phyloP scores from a whole-genome alignment of 495 filamentous ascomycete species.

The Jackrogersella multiformis region DNA sequence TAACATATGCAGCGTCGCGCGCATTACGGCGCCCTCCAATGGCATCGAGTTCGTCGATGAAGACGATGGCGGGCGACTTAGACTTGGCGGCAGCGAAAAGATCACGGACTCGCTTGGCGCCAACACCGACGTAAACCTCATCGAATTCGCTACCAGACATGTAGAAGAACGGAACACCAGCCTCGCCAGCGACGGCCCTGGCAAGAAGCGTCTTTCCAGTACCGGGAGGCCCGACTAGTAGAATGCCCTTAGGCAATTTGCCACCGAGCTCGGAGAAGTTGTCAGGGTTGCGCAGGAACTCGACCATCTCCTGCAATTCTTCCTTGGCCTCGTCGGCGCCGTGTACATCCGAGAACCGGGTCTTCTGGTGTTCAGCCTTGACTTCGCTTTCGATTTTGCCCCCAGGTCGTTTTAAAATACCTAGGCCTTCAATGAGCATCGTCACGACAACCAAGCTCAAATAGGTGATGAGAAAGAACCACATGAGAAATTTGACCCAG shows the following conservation, averaged over 20 bases:
- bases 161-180: constrained; percentile 98
- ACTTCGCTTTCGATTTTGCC: constrained; percentile 78
- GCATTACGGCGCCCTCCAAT: constrained; percentile 95
- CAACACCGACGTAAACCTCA: constrained; percentile 97
- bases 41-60: constrained; percentile 97
- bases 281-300: constrained; percentile 92
- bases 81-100: constrained; percentile 87
- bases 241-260: constrained; percentile 94
- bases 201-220: constrained; percentile 98
- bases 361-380: constrained; percentile 87
- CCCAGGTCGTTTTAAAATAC: constrained; percentile 78
- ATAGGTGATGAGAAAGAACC: constrained; percentile 79
- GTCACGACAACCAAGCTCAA: constrained; percentile 77
- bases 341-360: constrained; percentile 92
- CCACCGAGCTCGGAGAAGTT: constrained; percentile 91
- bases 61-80: constrained; percentile 95
- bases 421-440: constrained; percentile 79
- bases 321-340: constrained; percentile 99
- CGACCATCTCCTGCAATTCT: constrained; percentile 94
- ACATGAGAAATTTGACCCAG: constrained; percentile 86
- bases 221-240: constrained; percentile 94
- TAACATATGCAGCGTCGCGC: constrained; percentile 92
- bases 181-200: constrained; percentile 94
- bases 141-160: constrained; percentile 99
- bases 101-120: constrained; percentile 96